Evolutionary conservation across 163 green algal species (phyloP).

Genomic region (Scenedesmus sp.): DNA sequence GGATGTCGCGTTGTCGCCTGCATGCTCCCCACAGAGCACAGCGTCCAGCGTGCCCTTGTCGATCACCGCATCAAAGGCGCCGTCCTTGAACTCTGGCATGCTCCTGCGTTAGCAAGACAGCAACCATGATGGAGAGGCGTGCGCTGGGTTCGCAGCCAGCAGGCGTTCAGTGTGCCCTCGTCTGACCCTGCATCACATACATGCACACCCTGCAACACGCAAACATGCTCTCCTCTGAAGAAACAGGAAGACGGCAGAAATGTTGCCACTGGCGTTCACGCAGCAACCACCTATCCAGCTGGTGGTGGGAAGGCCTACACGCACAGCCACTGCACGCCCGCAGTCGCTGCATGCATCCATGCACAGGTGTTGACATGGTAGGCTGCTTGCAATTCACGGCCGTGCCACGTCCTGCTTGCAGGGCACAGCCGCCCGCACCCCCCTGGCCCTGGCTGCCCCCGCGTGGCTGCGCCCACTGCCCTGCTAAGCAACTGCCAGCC

Average conservation of each 20-base stretch:
- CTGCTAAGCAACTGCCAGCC: too few relatives aligned
- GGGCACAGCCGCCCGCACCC: too few relatives aligned
- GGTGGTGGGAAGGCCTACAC: background rate
- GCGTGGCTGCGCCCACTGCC: too few relatives aligned
- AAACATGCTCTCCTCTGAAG: too few relatives aligned
- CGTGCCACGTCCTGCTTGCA: background rate
- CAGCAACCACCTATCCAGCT: background rate
- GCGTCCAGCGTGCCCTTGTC: slow-evolving; percentile 79
- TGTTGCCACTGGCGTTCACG: background rate
- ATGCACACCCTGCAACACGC: background rate
- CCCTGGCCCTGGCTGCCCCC: too few relatives aligned
- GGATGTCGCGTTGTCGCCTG: slow-evolving; percentile 24
- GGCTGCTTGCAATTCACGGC: too few relatives aligned
- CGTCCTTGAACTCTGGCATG: slow-evolving; percentile 60
- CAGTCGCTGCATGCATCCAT: too few relatives aligned
- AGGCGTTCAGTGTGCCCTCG: background rate
- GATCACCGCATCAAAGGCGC: slow-evolving; percentile 66
- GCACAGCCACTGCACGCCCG: background rate
- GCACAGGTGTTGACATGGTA: too few relatives aligned
- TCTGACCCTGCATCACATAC: background rate
- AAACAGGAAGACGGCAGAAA: background rate
- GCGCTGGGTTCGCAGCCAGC: background rate
- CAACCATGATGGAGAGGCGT: background rate
- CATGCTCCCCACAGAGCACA: slow-evolving; percentile 65
- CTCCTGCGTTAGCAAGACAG: slow-evolving; percentile 27